These are phyloP conservation scores for Cochliopodium minus DNA, from an alignment of 208 protist species.

Conservation along the genomic window DNA sequence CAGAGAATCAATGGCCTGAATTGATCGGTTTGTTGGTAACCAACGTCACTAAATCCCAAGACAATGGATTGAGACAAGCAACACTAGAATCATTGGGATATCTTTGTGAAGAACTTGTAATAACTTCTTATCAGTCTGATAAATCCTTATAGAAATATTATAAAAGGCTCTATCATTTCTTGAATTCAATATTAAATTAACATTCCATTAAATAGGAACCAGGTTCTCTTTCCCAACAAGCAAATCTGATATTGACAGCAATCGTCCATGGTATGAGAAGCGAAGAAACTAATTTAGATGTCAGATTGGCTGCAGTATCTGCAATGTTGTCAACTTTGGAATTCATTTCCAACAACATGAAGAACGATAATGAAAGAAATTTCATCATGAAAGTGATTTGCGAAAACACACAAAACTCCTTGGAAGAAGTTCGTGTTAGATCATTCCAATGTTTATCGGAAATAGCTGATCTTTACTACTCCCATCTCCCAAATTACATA, in stretches of 20 bases:
- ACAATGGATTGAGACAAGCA: conserved; percentile 57
- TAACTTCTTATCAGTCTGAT: too few species aligned
- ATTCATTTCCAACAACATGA: conserved; percentile 77
- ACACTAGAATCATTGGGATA: conserved; percentile 82
- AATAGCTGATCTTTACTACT: conserved; percentile 81
- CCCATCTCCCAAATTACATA: conserved; percentile 71
- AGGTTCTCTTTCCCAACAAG: too few species aligned
- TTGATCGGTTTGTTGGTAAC: conserved; percentile 61
- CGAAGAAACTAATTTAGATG: conserved; percentile 37
- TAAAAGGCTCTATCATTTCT: too few species aligned
- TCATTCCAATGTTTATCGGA: conserved; percentile 78
- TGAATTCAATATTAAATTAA: too few species aligned
- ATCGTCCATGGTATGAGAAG: conserved; percentile 61
- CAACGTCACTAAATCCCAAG: conserved; percentile 32
- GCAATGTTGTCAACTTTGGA: conserved; percentile 83
- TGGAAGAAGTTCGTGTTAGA: conserved; percentile 33
- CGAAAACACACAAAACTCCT: conserved; percentile 25
- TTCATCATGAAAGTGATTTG: conserved; percentile 69
- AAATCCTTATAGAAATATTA: too few species aligned
- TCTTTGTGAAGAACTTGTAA: conserved; percentile 86
- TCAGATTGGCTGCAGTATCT: conserved; percentile 61
- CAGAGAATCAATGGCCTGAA: conserved; percentile 66
- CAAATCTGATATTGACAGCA: conserved; percentile 59
- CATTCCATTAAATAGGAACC: too few species aligned
- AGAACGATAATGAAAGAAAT: conserved; percentile 60